Base-by-base conservation (phyloP, 2,329 filamentous ascomycete genomes). In the Hypoxylon sp. region DNA sequence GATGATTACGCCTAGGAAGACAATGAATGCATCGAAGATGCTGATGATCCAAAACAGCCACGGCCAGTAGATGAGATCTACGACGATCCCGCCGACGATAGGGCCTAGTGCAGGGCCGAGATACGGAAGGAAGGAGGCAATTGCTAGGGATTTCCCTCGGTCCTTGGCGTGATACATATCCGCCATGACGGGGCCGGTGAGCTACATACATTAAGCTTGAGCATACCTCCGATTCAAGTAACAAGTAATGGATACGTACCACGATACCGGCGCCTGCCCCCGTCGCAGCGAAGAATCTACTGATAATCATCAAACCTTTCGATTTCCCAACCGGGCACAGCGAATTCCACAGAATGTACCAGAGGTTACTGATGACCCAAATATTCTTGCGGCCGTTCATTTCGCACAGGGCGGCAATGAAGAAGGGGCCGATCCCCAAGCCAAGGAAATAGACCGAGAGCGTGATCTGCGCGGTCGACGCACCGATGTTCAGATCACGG, bases 41-140 rank as follows among this genome's bases (percentile, higher is more conserved):
- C 87, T 87, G 2, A 89, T 88, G 0, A 89, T 82, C 80, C 86
- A 92, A 80, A 93, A 93, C 1, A 89, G 86, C 91, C 90, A 93
- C 31, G 88, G 85, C 91, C 91, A 93, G 3, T 84, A 85, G 2
- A 87, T 86, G 69, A 85, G 82, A 72, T 92, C 80, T 0, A 89
- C 83, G 22, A 92, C 89, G 73, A 90, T 88, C 0, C 90, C 90
- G 20, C 90, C 90, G 0, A 89, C 84, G 6, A 93, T 89, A 0
- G 91, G 91, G 0, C 91, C 91, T 1, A 92, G 80, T 0, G 90
- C 90, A 0, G 90, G 90, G 0, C 90, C 91, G 0, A 93, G 83
- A 1, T 76, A 76, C 1, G 74, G 73, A 2, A 78, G 69, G 20
- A 79, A 73, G 2, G 66, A 62, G 8, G 79, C 77, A 35, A 81